Evolutionary conservation across 345 rosid species (phyloP).

Genomic region (Eucalyptus caleyi): DNA sequence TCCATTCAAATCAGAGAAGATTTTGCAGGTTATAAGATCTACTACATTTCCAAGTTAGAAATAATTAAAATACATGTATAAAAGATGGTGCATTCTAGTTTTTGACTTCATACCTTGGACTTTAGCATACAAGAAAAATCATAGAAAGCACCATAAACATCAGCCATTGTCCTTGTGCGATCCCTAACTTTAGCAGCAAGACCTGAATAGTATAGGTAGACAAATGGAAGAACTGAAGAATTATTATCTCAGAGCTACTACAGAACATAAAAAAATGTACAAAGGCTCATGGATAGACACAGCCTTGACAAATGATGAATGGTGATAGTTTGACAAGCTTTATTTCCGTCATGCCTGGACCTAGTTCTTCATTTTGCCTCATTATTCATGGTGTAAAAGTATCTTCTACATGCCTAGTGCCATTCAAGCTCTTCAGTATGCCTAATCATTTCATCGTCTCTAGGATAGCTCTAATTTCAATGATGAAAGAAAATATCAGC

Average conservation of each 20-base stretch:
- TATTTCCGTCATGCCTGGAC: background rate
- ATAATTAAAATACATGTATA: background rate
- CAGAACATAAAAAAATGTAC: background rate
- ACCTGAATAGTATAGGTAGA: constrained; percentile 23
- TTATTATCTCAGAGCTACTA: background rate
- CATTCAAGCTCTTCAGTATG: background rate
- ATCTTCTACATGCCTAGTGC: background rate
- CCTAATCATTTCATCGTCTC: background rate
- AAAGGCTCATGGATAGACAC: background rate
- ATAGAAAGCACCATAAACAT: constrained; percentile 78
- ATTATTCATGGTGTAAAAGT: background rate
- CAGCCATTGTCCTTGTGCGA: constrained; percentile 67
- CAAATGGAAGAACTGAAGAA: background rate
- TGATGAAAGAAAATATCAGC: background rate
- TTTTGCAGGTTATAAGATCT: background rate
- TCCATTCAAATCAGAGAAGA: background rate
- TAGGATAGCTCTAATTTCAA: background rate
- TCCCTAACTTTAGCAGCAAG: constrained; percentile 80
- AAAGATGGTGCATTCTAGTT: background rate
- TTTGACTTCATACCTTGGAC: constrained; percentile 36
- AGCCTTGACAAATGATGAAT: background rate
- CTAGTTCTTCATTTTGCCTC: background rate
- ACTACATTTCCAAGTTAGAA: background rate
- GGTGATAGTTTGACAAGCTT: background rate
- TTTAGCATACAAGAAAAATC: constrained; percentile 67